phyloP scores from a whole-genome alignment of 495 filamentous ascomycete genomes.

The Aspergillus ostianus region DNA sequence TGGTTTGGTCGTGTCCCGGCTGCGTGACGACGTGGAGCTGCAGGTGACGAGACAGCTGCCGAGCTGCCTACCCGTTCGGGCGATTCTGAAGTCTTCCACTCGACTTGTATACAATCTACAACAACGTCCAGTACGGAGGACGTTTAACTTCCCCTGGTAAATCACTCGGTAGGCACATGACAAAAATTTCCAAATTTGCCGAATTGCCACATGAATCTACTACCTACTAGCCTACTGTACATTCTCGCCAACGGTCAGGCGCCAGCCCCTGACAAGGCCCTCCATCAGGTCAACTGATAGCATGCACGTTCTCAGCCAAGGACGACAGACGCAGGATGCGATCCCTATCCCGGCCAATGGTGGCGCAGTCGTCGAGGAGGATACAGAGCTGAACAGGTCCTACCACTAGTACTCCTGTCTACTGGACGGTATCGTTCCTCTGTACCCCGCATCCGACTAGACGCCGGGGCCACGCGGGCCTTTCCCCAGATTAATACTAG shows the following conservation, averaged over 20 bases:
- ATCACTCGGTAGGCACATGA: neutral
- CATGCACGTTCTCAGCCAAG: neutral
- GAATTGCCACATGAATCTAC: no score
- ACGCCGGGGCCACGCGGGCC: conserved; percentile 24
- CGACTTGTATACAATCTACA: neutral
- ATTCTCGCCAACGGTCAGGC: conserved; percentile 1
- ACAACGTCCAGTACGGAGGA: neutral
- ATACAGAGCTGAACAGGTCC: neutral
- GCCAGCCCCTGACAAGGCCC: neutral
- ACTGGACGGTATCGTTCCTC: conserved; percentile 4
- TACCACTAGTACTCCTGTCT: neutral
- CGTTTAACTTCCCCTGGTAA: neutral
- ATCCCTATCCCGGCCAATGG: neutral
- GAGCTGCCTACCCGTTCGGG: neutral
- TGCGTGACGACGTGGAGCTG: neutral
- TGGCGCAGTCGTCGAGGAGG: neutral
- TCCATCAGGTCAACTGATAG: conserved; percentile 2
- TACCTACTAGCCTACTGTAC: neutral
- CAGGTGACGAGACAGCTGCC: no score
- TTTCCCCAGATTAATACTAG: conserved; percentile 19
- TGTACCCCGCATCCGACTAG: conserved; percentile 29
- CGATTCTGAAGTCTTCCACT: neutral
- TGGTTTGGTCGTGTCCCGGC: no score
- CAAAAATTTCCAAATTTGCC: no score
- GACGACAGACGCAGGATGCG: neutral